phyloP scores from a whole-genome alignment of 116 monocot genomes.

The Papilionanthe hybrid region DNA sequence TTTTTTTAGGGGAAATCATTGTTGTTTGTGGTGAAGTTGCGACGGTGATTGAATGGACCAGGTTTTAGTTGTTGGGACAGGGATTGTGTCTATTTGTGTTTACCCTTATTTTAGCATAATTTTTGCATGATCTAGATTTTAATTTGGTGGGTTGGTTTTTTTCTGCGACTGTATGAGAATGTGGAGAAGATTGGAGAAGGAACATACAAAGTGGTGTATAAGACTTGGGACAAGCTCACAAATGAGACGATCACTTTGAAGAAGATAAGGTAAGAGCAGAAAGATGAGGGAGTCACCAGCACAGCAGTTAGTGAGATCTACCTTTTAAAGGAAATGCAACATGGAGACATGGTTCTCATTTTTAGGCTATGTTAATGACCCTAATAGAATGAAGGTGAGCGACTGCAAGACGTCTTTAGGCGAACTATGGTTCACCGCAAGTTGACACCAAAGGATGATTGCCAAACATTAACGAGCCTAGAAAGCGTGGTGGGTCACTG shows the following conservation, averaged over 20 bases:
- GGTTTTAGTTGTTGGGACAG: background rate
- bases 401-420: too few species aligned
- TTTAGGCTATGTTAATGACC: too few species aligned
- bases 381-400: too few species aligned
- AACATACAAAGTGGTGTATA: slow-evolving; percentile 93
- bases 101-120: background rate
- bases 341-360: slow-evolving; percentile 51
- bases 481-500: too few species aligned
- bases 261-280: slow-evolving; percentile 88
- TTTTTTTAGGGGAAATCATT: background rate
- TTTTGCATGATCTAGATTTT: background rate
- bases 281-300: slow-evolving; percentile 90
- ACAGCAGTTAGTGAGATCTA: slow-evolving; percentile 89
- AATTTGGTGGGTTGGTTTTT: background rate
- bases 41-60: slow-evolving; percentile 2
- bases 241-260: slow-evolving; percentile 63
- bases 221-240: slow-evolving; percentile 64
- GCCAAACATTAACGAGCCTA: too few species aligned
- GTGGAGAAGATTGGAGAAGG: slow-evolving; percentile 95
- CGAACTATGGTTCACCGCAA: too few species aligned
- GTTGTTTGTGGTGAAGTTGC: slow-evolving; percentile 2
- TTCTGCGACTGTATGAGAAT: slow-evolving; percentile 39
- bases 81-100: background rate
- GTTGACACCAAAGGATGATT: too few species aligned
- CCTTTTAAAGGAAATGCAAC: slow-evolving; percentile 90